These are phyloP conservation scores for Colletotrichum sp. DNA, from an alignment of 2,329 filamentous ascomycete genomes.

Conservation along the genomic window DNA sequence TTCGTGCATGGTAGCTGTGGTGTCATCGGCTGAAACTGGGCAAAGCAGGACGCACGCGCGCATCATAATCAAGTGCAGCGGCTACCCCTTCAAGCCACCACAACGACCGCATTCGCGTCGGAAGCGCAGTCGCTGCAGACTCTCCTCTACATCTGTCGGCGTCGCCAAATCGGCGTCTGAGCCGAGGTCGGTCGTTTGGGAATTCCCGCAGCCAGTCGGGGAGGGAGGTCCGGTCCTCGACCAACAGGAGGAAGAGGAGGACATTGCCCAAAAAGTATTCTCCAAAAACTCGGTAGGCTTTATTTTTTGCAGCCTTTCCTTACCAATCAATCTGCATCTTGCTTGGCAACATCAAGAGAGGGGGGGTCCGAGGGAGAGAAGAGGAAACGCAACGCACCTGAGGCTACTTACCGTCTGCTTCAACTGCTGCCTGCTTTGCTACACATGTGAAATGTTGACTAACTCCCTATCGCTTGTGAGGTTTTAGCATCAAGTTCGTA, in stretches of 20 bases:
- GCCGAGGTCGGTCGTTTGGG: not conserved
- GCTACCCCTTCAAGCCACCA: not conserved
- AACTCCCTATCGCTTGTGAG: not conserved
- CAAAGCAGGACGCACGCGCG: not conserved
- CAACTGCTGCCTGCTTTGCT: not conserved
- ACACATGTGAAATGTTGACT: constrained; percentile 17
- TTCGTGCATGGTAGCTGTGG: constrained; percentile 20
- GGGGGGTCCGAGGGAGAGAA: not conserved
- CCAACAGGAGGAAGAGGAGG: not conserved
- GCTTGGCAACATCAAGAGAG: not conserved
- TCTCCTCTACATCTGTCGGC: not conserved
- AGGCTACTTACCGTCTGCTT: not conserved
- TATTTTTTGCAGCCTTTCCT: constrained; percentile 15
- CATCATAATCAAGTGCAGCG: constrained; percentile 6
- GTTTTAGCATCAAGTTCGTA: not conserved
- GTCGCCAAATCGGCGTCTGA: not conserved
- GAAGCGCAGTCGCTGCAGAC: not conserved
- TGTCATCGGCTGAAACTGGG: constrained; percentile 18
- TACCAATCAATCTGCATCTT: constrained; percentile 1
- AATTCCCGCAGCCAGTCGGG: not conserved
- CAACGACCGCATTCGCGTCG: not conserved
- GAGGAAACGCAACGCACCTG: not conserved
- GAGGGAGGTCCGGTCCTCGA: not conserved
- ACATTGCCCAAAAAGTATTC: not conserved
- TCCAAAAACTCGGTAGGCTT: constrained; percentile 20